Conservation (phyloP, 306 rosid species). For the Quercus gilva region DNA sequence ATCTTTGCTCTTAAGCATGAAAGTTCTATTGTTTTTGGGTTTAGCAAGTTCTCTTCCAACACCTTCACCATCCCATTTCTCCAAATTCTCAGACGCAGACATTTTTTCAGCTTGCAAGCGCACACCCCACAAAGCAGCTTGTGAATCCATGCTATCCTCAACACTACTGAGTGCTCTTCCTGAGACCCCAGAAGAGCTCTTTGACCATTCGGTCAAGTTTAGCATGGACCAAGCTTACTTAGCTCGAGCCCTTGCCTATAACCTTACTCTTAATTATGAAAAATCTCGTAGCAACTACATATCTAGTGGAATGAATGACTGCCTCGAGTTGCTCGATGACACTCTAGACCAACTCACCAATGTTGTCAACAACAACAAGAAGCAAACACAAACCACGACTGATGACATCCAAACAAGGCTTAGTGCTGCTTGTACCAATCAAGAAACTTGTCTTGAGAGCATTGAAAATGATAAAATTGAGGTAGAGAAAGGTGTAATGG, state of each 20-base stretch:
- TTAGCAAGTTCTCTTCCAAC: too few relatives aligned
- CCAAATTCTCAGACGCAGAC: too few relatives aligned
- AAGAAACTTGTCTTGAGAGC: constrained; percentile 34
- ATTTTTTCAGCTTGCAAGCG: constrained; percentile 16
- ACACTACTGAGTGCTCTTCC: neutral
- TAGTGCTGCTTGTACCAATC: constrained; percentile 40
- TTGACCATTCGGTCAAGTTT: constrained; percentile 19
- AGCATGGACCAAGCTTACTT: constrained; percentile 10
- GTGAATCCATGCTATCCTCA: constrained; percentile 22
- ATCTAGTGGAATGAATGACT: constrained; percentile 14
- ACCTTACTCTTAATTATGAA: constrained; percentile 4
- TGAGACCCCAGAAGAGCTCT: constrained; percentile 1
- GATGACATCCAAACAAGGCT: constrained; percentile 38
- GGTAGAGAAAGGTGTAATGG: constrained; percentile 5
- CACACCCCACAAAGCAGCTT: constrained; percentile 17
- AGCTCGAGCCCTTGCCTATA: constrained; percentile 25
- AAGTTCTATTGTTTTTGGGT: neutral
- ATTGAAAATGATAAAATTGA: neutral
- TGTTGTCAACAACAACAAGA: neutral
- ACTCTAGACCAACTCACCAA: constrained; percentile 29
- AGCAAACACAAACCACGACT: neutral
- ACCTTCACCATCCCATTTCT: too few relatives aligned
- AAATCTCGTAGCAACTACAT: neutral
- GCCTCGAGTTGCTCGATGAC: constrained; percentile 35
- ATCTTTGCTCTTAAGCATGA: neutral